Evolutionary conservation across 495 filamentous ascomycete genomes (phyloP).

Genomic region (Tuber brumale): DNA sequence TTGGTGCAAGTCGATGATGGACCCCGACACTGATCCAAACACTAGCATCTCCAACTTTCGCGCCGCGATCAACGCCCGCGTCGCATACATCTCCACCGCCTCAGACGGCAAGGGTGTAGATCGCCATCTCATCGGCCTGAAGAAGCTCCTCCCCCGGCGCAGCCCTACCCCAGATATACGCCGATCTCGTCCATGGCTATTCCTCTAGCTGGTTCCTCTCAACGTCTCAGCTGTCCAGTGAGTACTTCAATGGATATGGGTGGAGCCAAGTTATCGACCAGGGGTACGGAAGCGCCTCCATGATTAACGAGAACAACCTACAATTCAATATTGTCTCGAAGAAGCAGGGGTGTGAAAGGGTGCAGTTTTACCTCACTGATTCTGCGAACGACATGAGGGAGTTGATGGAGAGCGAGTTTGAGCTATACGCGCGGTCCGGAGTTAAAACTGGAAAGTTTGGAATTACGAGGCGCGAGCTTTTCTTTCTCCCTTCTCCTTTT

Average conservation of each 20-base stretch:
- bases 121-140: no score
- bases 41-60: no score
- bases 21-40: no score
- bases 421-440: constrained; percentile 55
- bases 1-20: no score
- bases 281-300: constrained; percentile 96
- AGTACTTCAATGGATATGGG: constrained; percentile 98
- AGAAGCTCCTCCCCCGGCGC: no score
- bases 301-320: constrained; percentile 97
- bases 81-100: no score
- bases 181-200: constrained; percentile 57
- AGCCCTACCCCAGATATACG: no score
- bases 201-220: constrained; percentile 82
- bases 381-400: constrained; percentile 86
- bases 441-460: background rate
- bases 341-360: constrained; percentile 78
- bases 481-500: background rate
- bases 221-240: constrained; percentile 79
- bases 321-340: constrained; percentile 99
- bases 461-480: background rate
- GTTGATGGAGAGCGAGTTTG: constrained; percentile 73
- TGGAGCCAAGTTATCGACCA: constrained; percentile 98
- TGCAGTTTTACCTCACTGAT: constrained; percentile 92
- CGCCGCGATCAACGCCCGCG: no score
- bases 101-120: no score